Percentiles rank a stretch among this genome's conserved stretches.
Conservation (phyloP, 2,329 filamentous ascomycete species). For the Cladophialophora yegresii region DNA sequence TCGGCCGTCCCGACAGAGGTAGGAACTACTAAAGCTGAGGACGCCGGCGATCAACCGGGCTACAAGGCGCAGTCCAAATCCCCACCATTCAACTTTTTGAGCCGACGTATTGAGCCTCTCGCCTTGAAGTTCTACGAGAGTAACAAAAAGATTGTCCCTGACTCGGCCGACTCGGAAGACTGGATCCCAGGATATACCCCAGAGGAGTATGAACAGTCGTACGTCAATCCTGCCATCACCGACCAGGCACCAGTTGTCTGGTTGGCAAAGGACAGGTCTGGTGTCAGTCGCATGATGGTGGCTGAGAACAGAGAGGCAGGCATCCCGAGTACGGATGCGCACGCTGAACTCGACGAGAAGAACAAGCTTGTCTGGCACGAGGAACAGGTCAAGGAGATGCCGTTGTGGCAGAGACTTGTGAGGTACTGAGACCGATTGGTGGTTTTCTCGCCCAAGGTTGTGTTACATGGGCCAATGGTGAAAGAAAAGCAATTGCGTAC, state of each 20-base stretch:
- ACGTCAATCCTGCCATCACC: slow-evolving; percentile 70
- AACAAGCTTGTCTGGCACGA: slow-evolving; percentile 65
- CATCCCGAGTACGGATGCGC: slow-evolving; percentile 77
- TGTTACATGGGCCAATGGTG: neutral
- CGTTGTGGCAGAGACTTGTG: slow-evolving; percentile 29
- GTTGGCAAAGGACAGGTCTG: slow-evolving; percentile 75
- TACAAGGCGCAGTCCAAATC: slow-evolving; percentile 29
- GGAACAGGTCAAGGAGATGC: slow-evolving; percentile 43
- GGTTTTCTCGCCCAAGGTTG: neutral
- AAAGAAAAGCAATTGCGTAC: neutral
- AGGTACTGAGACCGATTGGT: slow-evolving; percentile 17
- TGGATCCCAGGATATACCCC: slow-evolving; percentile 71
- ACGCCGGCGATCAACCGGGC: slow-evolving; percentile 32
- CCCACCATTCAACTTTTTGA: slow-evolving; percentile 31
- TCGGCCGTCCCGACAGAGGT: slow-evolving; percentile 21
- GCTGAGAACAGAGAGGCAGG: slow-evolving; percentile 65
- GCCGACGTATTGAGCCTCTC: slow-evolving; percentile 26
- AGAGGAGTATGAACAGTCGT: slow-evolving; percentile 66
- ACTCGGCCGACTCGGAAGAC: slow-evolving; percentile 54
- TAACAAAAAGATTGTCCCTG: slow-evolving; percentile 61
- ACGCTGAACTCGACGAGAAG: slow-evolving; percentile 69
- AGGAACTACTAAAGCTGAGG: slow-evolving; percentile 29
- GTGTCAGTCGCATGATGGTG: slow-evolving; percentile 74
- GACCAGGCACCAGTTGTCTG: slow-evolving; percentile 68
- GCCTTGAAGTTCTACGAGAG: slow-evolving; percentile 30